Base-by-base conservation (phyloP, 768 basidiomycete genomes). In the Solioccasus polychromus region DNA sequence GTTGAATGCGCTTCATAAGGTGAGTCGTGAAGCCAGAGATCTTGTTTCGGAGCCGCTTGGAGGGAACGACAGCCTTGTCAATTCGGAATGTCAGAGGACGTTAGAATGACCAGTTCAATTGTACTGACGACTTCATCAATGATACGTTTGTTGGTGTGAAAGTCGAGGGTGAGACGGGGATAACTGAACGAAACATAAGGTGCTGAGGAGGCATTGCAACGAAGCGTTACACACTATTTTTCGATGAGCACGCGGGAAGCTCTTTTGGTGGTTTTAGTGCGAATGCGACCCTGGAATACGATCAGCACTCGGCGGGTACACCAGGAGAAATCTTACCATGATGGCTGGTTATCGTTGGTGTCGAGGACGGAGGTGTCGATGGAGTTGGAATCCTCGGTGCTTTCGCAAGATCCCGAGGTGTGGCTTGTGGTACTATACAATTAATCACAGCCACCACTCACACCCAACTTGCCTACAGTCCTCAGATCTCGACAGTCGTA, bases 231-330 rank as follows among this genome's bases (percentile, higher is more conserved):
- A 68, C 63, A 91, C 88, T 97, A 99, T 82, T 97, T 97, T 82
- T 99, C 96, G 66, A 99, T 98, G 73, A 98, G 81, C 62, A 94
- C 92, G 54, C 96, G 86, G 56, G 94, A 97, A 65, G 96, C 95
- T 76, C 94, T 90, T 82, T 99, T 99, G 68, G 94, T 95, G 55
- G 96, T 99, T 78, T 99, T 99, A 63, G 96, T 99, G 68, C 96
- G 90, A 75, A 99, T 95, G 66, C 96, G 93, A 71, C 96, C 96
- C 96, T 97, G 67, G 1, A 17, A 30, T 4, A 44, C 15, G 5
- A 34, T 51, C 0, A 64, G 50, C 45, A 43, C 18, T 28, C 36
- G 23, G 7, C 46, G 36, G 60, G 54, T 4, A 9, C 10, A 26
- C 14, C 48, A 44, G 17, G 7, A 17, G n/a, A 6, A 34, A 8